These are phyloP conservation scores for Leccinum proliferum DNA, from an alignment of 1,284 basidiomycete species.

Conservation along the genomic window DNA sequence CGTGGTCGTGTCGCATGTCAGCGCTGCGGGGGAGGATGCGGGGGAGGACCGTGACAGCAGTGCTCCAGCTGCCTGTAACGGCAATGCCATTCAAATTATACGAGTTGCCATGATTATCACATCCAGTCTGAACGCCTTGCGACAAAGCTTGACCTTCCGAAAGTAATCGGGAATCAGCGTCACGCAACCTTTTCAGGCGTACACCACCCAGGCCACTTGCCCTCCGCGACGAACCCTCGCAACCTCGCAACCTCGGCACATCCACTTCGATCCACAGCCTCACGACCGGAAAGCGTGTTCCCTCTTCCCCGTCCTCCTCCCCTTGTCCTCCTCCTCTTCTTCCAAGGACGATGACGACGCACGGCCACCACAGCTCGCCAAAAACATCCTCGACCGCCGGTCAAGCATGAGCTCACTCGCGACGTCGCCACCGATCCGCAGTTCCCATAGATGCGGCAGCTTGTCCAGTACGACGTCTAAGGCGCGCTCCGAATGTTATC, in stretches of 20 bases:
- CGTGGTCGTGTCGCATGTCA: no score
- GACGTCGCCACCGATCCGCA: slow-evolving; percentile 21
- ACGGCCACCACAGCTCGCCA: not conserved
- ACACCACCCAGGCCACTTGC: slow-evolving; percentile 19
- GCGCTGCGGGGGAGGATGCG: no score
- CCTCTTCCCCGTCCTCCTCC: not conserved
- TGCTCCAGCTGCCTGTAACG: no score
- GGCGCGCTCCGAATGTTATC: slow-evolving; percentile 16
- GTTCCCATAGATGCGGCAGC: slow-evolving; percentile 15
- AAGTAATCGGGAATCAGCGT: no score
- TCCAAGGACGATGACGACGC: not conserved
- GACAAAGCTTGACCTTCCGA: no score
- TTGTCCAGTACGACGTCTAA: slow-evolving; percentile 16
- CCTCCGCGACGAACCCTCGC: slow-evolving; percentile 16
- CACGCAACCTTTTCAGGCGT: slow-evolving; percentile 10
- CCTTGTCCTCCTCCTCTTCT: not conserved
- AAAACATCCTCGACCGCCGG: slow-evolving; percentile 17
- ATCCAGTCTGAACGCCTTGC: no score
- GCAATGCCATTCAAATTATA: no score
- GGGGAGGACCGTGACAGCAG: no score
- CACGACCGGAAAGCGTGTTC: slow-evolving; percentile 11
- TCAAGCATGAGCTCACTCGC: slow-evolving; percentile 24
- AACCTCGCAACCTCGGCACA: slow-evolving; percentile 16
- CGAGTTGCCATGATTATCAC: no score
- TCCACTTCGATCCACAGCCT: slow-evolving; percentile 16